phyloP scores from a whole-genome alignment of 2,329 filamentous ascomycete genomes.

The Plenodomus tracheiphilus region DNA sequence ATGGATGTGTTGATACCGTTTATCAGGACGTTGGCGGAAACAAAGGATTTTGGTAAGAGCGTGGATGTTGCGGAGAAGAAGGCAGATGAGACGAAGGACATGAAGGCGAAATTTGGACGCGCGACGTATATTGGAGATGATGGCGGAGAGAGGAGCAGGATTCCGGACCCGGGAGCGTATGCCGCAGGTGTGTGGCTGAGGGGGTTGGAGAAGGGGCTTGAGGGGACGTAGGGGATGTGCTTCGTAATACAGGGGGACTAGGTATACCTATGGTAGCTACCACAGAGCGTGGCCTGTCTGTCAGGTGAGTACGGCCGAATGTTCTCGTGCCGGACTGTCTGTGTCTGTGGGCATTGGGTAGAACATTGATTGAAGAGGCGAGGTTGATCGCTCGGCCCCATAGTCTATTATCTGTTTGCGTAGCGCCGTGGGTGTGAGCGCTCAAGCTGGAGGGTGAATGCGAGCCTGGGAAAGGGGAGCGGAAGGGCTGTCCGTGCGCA shows the following conservation, averaged over 20 bases:
- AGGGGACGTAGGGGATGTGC: not conserved
- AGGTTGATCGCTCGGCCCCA: too few species aligned
- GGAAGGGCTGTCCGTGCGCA: not conserved
- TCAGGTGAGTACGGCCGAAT: not conserved
- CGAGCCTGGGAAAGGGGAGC: too few species aligned
- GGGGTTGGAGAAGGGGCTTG: constrained; percentile 52
- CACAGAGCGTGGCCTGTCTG: too few species aligned
- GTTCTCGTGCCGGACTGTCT: too few species aligned
- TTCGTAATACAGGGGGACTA: too few species aligned
- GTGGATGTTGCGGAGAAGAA: constrained; percentile 74
- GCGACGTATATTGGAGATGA: constrained; percentile 77
- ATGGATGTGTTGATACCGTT: constrained; percentile 91
- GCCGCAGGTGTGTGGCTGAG: constrained; percentile 82
- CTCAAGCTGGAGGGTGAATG: too few species aligned
- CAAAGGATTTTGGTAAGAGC: constrained; percentile 68
- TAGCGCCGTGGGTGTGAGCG: too few species aligned
- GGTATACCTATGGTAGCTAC: too few species aligned
- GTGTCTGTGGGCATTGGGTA: too few species aligned
- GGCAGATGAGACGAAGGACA: constrained; percentile 81
- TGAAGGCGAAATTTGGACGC: constrained; percentile 84
- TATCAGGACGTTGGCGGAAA: constrained; percentile 67
- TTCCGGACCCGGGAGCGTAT: constrained; percentile 71
- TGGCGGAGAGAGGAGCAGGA: constrained; percentile 54
- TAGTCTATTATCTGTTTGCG: too few species aligned
- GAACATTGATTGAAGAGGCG: too few species aligned